phyloP scores from a whole-genome alignment of 1,284 basidiomycete genomes.

The Thelephora terrestris region DNA sequence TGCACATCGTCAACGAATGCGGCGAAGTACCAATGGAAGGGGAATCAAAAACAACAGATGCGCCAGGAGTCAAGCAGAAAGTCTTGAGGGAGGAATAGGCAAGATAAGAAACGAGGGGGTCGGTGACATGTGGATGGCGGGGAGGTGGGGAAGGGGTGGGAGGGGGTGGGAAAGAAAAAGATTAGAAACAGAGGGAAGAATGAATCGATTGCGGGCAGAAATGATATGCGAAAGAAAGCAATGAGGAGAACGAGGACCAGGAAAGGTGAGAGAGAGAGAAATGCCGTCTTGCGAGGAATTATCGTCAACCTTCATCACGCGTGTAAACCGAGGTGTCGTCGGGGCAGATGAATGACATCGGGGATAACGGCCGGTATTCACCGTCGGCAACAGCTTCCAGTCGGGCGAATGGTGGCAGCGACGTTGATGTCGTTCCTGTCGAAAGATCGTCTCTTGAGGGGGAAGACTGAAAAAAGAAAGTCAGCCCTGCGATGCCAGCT shows the following conservation, averaged over 20 bases:
- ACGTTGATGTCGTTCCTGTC: slow-evolving; percentile 30
- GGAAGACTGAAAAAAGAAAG: slow-evolving; percentile 34
- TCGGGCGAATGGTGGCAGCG: slow-evolving; percentile 66
- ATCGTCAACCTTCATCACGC: slow-evolving; percentile 22
- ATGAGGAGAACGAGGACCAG: slow-evolving; percentile 10
- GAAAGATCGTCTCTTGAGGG: slow-evolving; percentile 27
- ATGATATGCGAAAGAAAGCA: slow-evolving; percentile 2
- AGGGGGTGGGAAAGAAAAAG: slow-evolving; percentile 13
- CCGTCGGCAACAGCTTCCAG: slow-evolving; percentile 74
- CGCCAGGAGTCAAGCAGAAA: slow-evolving; percentile 1
- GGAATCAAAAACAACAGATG: slow-evolving; percentile 9
- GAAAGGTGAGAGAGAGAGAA: slow-evolving; percentile 6
- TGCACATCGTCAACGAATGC: slow-evolving; percentile 6
- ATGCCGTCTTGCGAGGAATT: slow-evolving; percentile 5
- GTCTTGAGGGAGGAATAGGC: slow-evolving; percentile 4
- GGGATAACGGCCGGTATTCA: slow-evolving; percentile 54
- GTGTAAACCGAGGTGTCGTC: slow-evolving; percentile 22
- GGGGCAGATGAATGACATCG: slow-evolving; percentile 58
- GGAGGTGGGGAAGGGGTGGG: slow-evolving; percentile 11
- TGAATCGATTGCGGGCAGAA: not conserved
- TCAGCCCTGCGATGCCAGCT: slow-evolving; percentile 10
- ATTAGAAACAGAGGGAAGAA: slow-evolving; percentile 6
- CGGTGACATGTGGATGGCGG: slow-evolving; percentile 7
- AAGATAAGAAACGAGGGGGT: not conserved
- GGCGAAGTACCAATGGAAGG: slow-evolving; percentile 6